Base-by-base conservation (phyloP, 345 rosid species). In the Physaria fendleri region DNA sequence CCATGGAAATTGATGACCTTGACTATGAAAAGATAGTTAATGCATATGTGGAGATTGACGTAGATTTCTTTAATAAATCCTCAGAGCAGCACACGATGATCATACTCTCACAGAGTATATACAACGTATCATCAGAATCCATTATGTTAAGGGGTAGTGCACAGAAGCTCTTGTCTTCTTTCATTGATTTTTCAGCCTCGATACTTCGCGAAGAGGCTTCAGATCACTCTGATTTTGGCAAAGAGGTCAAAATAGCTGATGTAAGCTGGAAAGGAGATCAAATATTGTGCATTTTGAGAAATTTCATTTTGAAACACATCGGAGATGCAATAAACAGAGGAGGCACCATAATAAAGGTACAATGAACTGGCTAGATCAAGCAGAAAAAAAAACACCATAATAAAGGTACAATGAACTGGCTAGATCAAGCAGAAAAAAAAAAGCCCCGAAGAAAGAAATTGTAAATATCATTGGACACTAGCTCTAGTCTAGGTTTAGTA, bases 111-210 rank as follows among this genome's bases (percentile, higher is more conserved):
- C 97, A 93, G 39, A 79, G 82, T 63, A 79, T 82, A 20, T 71
- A 79, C 64, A 82, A 87, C 72, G 54, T 93, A 81, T 83, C 97
- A 10, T 86, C 95, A 20, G 85, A 81, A 16, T 88, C 82, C 17
- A 49, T 80, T 58, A 83, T 81, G 60, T 71, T 89, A 72, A 83
- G 92, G 81, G 81, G 81, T 46, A 72, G 89, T 52, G 97, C 99
- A 12, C 85, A 78, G 45, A 69, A 79, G 65, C 66, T 88, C 25
- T 68, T 93, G 77, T 83, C 76, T 15, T 71, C 84, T 3, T 93
- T 87, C 74, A 77, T 89, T 38, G 91, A 89, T 51, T 89, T 93
- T 62, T 78, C 82, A 50, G 77, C 75, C 37, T 51, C 64, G 49
- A 57, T 87, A 71, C 78, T 89, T 55, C 37, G 51, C 24, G 59